phyloP scores from a whole-genome alignment of 2,329 filamentous ascomycete species.

The Furcasterigmium furcatum region DNA sequence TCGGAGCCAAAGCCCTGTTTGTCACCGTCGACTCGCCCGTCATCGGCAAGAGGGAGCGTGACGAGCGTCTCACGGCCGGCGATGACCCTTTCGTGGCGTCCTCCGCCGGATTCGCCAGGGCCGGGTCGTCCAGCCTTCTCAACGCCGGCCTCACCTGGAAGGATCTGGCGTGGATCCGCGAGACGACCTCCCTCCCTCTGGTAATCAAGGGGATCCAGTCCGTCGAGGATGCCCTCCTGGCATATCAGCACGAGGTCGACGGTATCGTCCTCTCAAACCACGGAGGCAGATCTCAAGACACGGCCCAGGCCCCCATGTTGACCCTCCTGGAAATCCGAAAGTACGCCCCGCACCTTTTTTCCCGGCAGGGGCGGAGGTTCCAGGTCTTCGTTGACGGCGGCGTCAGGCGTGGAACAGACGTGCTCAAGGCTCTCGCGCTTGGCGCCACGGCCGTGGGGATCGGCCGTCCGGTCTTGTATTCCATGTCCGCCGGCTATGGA shows the following conservation, averaged over 20 bases:
- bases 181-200: conserved; percentile 46
- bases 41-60: conserved; percentile 49
- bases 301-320: conserved; percentile 19
- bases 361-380: conserved; percentile 26
- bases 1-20: conserved; percentile 49
- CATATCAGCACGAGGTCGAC: conserved; percentile 57
- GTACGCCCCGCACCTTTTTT: conserved; percentile 25
- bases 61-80: conserved; percentile 42
- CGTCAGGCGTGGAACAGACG: conserved; percentile 60
- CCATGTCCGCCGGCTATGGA: conserved; percentile 36
- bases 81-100: conserved; percentile 38
- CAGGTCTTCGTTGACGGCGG: conserved; percentile 64
- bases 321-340: conserved; percentile 41
- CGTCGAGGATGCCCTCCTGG: conserved; percentile 56
- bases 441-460: conserved; percentile 64
- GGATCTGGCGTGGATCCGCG: conserved; percentile 61
- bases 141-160: conserved; percentile 58
- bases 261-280: conserved; percentile 71
- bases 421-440: conserved; percentile 68
- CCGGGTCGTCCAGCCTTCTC: conserved; percentile 52
- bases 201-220: conserved; percentile 68
- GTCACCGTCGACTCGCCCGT: conserved; percentile 58
- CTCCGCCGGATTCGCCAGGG: conserved; percentile 34
- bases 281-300: conserved; percentile 56
- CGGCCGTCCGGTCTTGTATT: conserved; percentile 64